phyloP scores from a whole-genome alignment of 352 stramenopile species.

The Lagenidium sp. region DNA sequence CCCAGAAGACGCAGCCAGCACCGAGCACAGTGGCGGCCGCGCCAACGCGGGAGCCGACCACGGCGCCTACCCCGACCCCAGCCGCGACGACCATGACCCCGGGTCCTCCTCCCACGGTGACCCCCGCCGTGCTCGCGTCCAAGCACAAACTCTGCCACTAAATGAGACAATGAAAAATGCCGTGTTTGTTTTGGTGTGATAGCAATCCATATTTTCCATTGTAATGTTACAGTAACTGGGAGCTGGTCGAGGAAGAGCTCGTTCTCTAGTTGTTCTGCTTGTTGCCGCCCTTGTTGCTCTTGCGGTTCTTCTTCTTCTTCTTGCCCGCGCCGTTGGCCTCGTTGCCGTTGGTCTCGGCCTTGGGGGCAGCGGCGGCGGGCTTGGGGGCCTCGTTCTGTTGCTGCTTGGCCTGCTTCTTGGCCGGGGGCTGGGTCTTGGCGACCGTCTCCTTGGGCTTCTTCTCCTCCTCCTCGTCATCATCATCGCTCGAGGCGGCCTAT shows the following conservation, averaged over 20 bases:
- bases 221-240: neutral
- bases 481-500: constrained; percentile 29
- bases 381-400: no score
- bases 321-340: constrained; percentile 22
- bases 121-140: no score
- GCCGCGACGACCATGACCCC: neutral
- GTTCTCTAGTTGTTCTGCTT: constrained; percentile 33
- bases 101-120: constrained; percentile 3
- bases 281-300: constrained; percentile 31
- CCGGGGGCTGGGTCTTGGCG: constrained; percentile 1
- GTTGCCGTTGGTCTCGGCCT: constrained; percentile 4
- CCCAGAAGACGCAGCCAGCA: neutral
- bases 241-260: neutral
- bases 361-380: constrained; percentile 4
- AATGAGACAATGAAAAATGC: neutral
- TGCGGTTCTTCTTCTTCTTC: constrained; percentile 59
- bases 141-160: neutral
- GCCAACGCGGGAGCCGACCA: neutral
- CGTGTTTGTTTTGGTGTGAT: neutral
- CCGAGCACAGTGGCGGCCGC: neutral
- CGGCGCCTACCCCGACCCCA: constrained; percentile 1
- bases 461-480: constrained; percentile 24
- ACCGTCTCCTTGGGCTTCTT: constrained; percentile 21
- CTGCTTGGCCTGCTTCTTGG: no score
- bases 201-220: neutral